A percentile compares a stretch with the other conserved stretches of the same genome.
These are phyloP conservation scores for Collybia sp. DNA, from an alignment of 768 basidiomycete genomes.

Conservation along the genomic window DNA sequence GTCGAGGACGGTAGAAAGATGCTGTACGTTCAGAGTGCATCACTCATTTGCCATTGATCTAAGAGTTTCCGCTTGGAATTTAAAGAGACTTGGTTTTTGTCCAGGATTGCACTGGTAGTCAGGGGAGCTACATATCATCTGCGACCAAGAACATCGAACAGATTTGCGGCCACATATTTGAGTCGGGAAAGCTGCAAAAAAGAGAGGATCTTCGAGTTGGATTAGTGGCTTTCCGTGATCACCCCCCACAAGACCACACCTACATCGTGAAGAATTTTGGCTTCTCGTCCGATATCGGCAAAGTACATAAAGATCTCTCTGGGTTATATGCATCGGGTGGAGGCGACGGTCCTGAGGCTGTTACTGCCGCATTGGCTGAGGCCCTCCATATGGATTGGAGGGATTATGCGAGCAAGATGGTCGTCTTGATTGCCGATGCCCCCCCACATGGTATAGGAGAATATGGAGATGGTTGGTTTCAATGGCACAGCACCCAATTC, in stretches of 20 bases:
- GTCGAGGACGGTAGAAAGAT: constrained; percentile 54
- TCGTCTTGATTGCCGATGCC: constrained; percentile 95
- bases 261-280: constrained; percentile 93
- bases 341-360: constrained; percentile 95
- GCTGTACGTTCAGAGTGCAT: constrained; percentile 47
- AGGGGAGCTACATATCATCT: constrained; percentile 86
- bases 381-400: constrained; percentile 91
- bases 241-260: constrained; percentile 95
- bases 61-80: constrained; percentile 12
- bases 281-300: constrained; percentile 87
- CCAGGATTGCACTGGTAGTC: constrained; percentile 92
- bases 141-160: constrained; percentile 96
- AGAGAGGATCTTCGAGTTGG: constrained; percentile 89
- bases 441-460: constrained; percentile 98
- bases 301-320: constrained; percentile 82
- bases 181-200: constrained; percentile 86
- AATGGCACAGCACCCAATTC: constrained; percentile 6
- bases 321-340: constrained; percentile 85
- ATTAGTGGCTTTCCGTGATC: constrained; percentile 91
- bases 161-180: constrained; percentile 92
- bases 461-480: constrained; percentile 78
- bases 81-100: constrained; percentile 89
- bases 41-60: constrained; percentile 6
- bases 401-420: constrained; percentile 85
- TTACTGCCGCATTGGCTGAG: constrained; percentile 89